These are phyloP conservation scores for Ustilago esculenta DNA, from an alignment of 1,284 basidiomycete species.

Conservation along the genomic window DNA sequence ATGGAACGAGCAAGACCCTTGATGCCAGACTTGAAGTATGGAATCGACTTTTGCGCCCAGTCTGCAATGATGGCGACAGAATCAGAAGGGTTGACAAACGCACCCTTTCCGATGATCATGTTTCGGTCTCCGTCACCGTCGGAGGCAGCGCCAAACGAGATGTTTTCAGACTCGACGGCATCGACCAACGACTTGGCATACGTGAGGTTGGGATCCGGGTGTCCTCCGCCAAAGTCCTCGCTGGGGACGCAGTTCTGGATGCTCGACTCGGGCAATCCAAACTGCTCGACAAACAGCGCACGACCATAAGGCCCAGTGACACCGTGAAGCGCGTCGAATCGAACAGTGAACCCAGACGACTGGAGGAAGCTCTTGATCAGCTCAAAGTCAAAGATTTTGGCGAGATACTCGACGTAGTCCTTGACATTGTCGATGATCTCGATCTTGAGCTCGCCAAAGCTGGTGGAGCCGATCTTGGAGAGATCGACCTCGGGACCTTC, in stretches of 20 bases:
- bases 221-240: conserved; percentile 95
- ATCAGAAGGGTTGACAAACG: conserved; percentile 97
- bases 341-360: conserved; percentile 76
- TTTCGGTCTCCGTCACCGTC: conserved; percentile 98
- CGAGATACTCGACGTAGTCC: conserved; percentile 85
- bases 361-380: conserved; percentile 90
- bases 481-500: conserved; percentile 84
- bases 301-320: conserved; percentile 96
- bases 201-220: conserved; percentile 97
- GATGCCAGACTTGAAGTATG: conserved; percentile 90
- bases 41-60: conserved; percentile 90
- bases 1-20: conserved; percentile 95
- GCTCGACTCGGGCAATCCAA: conserved; percentile 82
- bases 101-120: conserved; percentile 99
- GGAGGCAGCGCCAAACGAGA: conserved; percentile 93
- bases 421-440: conserved; percentile 92
- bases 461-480: conserved; percentile 80
- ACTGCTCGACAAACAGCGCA: conserved; percentile 84
- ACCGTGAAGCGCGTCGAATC: conserved; percentile 95
- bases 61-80: conserved; percentile 98
- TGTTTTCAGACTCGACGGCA: conserved; percentile 84
- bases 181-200: conserved; percentile 96
- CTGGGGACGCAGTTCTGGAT: conserved; percentile 90
- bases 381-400: conserved; percentile 92
- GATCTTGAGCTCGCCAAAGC: conserved; percentile 76